Conservation (phyloP, 1,284 basidiomycete genomes). For the Irpex sp. region DNA sequence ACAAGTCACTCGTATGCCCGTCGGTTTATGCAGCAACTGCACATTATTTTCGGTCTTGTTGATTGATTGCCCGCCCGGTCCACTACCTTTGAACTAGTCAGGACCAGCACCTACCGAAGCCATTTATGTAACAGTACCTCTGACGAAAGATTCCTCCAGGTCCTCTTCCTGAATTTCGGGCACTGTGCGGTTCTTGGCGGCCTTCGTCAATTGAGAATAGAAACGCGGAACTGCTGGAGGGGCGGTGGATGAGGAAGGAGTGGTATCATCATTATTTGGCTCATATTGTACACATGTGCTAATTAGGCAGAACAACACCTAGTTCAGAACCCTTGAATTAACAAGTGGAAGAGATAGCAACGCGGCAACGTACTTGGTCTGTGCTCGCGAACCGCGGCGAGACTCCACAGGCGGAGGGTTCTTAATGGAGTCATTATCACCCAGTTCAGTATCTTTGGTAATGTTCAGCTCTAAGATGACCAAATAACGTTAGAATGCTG, state of each 20-base stretch:
- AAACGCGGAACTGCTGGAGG: constrained; percentile 42
- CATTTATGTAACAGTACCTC: constrained; percentile 41
- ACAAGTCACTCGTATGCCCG: constrained; percentile 69
- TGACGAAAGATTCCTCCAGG: constrained; percentile 70
- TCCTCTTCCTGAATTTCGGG: constrained; percentile 69
- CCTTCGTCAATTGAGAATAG: constrained; percentile 66
- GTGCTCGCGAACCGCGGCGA: constrained; percentile 39
- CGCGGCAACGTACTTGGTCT: constrained; percentile 23
- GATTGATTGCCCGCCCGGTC: constrained; percentile 80
- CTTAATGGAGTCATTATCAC: constrained; percentile 68
- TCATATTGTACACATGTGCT: constrained; percentile 16
- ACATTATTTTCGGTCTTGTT: constrained; percentile 85
- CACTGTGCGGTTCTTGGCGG: constrained; percentile 50
- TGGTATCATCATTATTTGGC: constrained; percentile 21
- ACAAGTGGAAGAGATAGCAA: constrained; percentile 13
- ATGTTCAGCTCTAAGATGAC: constrained; percentile 48
- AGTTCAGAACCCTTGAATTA: constrained; percentile 16
- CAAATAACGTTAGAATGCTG: background rate
- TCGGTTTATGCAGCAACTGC: constrained; percentile 73
- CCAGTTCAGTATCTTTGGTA: constrained; percentile 67
- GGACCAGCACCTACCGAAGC: constrained; percentile 9
- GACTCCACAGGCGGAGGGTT: constrained; percentile 38
- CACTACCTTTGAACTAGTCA: constrained; percentile 49
- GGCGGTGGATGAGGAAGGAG: constrained; percentile 16
- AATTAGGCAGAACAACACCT: constrained; percentile 29